Evolutionary conservation across 345 rosid species (phyloP), one percentile per base, ranked within the genome.

Genomic region (Microthlaspi erraticum): DNA sequence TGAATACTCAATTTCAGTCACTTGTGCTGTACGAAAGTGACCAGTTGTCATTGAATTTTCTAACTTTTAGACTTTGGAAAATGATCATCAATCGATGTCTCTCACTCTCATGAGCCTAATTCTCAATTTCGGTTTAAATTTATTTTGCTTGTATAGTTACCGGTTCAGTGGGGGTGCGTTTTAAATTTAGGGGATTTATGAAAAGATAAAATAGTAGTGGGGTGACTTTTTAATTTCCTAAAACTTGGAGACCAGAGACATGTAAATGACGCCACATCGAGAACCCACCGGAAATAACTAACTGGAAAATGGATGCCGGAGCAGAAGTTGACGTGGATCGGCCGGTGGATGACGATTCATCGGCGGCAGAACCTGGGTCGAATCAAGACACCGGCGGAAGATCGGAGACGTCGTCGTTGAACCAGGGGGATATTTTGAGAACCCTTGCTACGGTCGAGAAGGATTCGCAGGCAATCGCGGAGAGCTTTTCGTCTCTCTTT

Each of bases 401-500:
- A 32, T 62, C 74, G 46, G 59, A 68, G 44, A 66, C 79, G 23
- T 23, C 64, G 48, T 10, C 81, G 52, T 37, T 70, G 65, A 78
- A 83, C 4, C 87, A 71, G 51, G 72, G 77, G 49, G 87, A 85
- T 63, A 85, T 94, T 70, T 61, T 85, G 50, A 84, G 67, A 73
- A 91, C 90, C 1, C 74, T 94, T 51, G 91, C 91, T 60, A 83
- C 86, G 26, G 89, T 89, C 16, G 95, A 91, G 87, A 87, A 87
- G 65, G 97, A 91, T 70, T 88, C 97, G 19, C 43, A 76, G 5
- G 95, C 96, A 43, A 83, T 94, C 42, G 88, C 99, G 19, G 85
- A 88, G 66, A 91, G 99, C 80, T 91, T 89, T 82, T 79, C 91
- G 37, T 81, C 91, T 66, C 93, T 91, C 43, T 94, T 89, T 62